A percentile compares a stretch with the other conserved stretches of the same genome.
phyloP scores from a whole-genome alignment of 805 yeast genomes.

The Millerozyma miso region DNA sequence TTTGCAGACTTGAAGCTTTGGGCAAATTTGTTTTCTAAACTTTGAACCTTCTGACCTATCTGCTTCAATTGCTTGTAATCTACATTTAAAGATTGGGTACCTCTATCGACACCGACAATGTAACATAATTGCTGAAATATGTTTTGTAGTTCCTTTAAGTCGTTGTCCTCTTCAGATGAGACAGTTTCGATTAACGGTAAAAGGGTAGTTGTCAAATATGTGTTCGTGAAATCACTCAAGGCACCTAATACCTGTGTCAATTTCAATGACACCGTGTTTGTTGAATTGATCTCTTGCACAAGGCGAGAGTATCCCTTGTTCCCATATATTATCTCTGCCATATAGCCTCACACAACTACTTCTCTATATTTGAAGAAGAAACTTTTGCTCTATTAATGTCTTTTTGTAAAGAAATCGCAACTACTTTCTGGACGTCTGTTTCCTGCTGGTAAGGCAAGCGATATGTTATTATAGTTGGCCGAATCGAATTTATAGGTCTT shows the following conservation, averaged over 20 bases:
- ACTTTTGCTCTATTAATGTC: too few species aligned
- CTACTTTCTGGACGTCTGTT: too few species aligned
- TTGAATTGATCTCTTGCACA: slow-evolving; percentile 19
- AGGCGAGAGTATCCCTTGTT: background rate
- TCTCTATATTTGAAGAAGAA: too few species aligned
- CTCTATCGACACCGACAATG: slow-evolving; percentile 15
- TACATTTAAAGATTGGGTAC: background rate
- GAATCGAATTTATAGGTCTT: slow-evolving; percentile 12
- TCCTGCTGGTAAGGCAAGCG: too few species aligned
- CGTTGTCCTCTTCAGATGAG: slow-evolving; percentile 2
- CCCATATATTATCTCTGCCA: slow-evolving; percentile 6
- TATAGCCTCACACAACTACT: too few species aligned
- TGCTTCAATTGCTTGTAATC: slow-evolving; percentile 8
- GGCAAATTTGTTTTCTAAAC: background rate
- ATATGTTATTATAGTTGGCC: slow-evolving; percentile 5
- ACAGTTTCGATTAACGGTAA: slow-evolving; percentile 5
- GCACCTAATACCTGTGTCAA: slow-evolving; percentile 17
- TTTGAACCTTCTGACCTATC: slow-evolving; percentile 3
- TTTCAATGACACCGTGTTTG: slow-evolving; percentile 27
- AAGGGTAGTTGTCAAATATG: slow-evolving; percentile 18
- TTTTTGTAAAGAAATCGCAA: too few species aligned
- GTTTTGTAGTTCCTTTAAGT: slow-evolving; percentile 12
- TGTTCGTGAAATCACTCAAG: slow-evolving; percentile 19
- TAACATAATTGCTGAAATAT: slow-evolving; percentile 21
- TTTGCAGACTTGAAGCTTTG: background rate